Evolutionary conservation across 208 protist species (phyloP), one percentile per base, ranked within the genome.

Genomic region (Leishmania lainsoni): DNA sequence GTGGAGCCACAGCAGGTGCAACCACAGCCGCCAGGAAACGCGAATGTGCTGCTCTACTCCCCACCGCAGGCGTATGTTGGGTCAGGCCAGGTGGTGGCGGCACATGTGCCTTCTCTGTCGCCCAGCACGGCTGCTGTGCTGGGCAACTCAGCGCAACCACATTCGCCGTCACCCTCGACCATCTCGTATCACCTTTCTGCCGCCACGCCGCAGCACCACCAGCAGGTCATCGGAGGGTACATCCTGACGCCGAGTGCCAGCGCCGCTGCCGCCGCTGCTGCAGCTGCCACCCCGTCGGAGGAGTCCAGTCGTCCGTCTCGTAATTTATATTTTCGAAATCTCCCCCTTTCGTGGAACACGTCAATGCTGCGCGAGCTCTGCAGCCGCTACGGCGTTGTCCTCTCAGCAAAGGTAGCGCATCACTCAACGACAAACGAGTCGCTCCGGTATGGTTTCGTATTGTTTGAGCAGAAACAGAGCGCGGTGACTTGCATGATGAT

Each of bases 331-430:
- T 58, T 93, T 56, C 90, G 85, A 73, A 91, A 93, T 70, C 58
- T 95, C 10, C 91, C 91, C 0, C 61, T 49, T n/a, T 87, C 89
- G 32, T 95, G 90, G 89, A 95, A 95, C 80, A 93, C 91, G 12
- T 81, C 86, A 16, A 87, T 89, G 78, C 83, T 95, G 70, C 83
- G 85, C 0, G 87, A 91, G 75, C 80, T 95, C 49, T 95, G 89
- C 79, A 54, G 79, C 42, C 54, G 74, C 14, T 95, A 86, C 71
- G 91, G 91, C 69, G 65, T 72, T 45, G 91, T 95, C 35, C 48
- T 90, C 59, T 90, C 86, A 20, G 91, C 91, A 2, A 95, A 91
- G 68, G 89, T 95, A 10, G 86, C 86, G 2, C 89, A 92, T 51
- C 86, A 95, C 73, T 66, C 81, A 1, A 65, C 74, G 5, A 89